Base-by-base conservation (phyloP, 441 rosid genomes). In the Omphalea diandra region DNA sequence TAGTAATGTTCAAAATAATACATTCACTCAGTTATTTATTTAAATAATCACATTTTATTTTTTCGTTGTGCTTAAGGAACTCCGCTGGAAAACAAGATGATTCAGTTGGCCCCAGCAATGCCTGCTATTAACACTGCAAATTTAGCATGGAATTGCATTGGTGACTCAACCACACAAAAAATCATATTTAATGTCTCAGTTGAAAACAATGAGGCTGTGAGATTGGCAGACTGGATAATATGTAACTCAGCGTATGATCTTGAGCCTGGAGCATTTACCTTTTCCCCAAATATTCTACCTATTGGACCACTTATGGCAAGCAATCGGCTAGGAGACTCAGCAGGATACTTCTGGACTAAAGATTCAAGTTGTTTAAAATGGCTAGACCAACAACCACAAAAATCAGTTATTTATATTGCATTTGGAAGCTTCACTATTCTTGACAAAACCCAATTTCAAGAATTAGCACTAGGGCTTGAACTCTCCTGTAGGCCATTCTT, bases 361-460 rank as follows among this genome's bases (percentile, higher is more conserved):
- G 90, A 87, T 55, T 32, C 79, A 20, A 58, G 53, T 46, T 87
- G 87, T 69, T 58, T 85, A 3, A 53, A 76, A 56, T 88, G 90
- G 91, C 77, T 88, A 18, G 84, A 85, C 59, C 83, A 65, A 31
- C 84, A 87, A 11, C 73, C 71, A 47, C 63, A 81, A 0, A 53
- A 73, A 27, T 86, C 88, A 4, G 90, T 87, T 3, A 62, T 87
- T 15, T 87, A 87, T 64, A 83, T 85, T 58, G 93, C 91, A 20
- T 90, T 90, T 61, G 93, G 91, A 5, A 87, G 93, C 71, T 72
- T 77, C 75, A 80, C 86, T 29, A 53, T 79, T 53, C 27, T 87
- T n/a, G 60, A 76, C 20, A 72, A 76, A 22, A 73, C 65, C 33
- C 88, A 81, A n/a, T 80, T 87, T 71, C 69, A 79, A 31, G 93